Conservation (phyloP, 148 eudicot species). For the Rhododendron ovatum region DNA sequence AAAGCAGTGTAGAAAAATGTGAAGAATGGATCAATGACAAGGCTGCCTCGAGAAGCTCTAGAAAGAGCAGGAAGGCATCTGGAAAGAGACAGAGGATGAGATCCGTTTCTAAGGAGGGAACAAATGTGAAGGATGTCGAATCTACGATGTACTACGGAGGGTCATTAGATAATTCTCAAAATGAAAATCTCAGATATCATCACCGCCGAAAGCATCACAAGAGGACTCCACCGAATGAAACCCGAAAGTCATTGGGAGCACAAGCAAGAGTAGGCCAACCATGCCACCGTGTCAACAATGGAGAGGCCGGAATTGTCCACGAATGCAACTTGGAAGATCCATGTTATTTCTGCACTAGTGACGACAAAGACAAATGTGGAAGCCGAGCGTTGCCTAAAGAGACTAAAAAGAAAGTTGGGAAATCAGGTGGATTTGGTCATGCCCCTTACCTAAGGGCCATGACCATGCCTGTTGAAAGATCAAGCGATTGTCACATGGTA, state of each 20-base stretch:
- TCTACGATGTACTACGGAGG: slow-evolving; percentile 28
- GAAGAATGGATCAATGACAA: not conserved
- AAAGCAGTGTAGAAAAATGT: not conserved
- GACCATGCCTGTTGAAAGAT: slow-evolving; percentile 32
- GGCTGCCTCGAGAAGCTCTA: slow-evolving; percentile 11
- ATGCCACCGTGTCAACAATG: not conserved
- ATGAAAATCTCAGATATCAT: not conserved
- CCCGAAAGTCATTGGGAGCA: not conserved
- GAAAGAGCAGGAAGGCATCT: slow-evolving; percentile 9
- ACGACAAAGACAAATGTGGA: slow-evolving; percentile 1
- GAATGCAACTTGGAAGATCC: slow-evolving; percentile 31
- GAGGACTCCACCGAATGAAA: slow-evolving; percentile 5
- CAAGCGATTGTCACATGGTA: slow-evolving; percentile 7
- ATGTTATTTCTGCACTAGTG: slow-evolving; percentile 22
- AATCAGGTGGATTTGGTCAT: not conserved
- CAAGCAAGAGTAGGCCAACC: not conserved
- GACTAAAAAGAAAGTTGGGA: not conserved
- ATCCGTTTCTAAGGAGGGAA: slow-evolving; percentile 23
- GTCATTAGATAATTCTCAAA: slow-evolving; percentile 7
- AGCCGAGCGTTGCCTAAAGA: not conserved
- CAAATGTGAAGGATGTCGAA: slow-evolving; percentile 15
- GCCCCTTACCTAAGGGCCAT: slow-evolving; percentile 27
- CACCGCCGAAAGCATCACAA: slow-evolving; percentile 21
- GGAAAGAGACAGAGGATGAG: slow-evolving; percentile 38
- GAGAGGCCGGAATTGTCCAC: not conserved